Evolutionary conservation across 345 rosid genomes (phyloP).

Genomic region (Pseudoturritis turrita): DNA sequence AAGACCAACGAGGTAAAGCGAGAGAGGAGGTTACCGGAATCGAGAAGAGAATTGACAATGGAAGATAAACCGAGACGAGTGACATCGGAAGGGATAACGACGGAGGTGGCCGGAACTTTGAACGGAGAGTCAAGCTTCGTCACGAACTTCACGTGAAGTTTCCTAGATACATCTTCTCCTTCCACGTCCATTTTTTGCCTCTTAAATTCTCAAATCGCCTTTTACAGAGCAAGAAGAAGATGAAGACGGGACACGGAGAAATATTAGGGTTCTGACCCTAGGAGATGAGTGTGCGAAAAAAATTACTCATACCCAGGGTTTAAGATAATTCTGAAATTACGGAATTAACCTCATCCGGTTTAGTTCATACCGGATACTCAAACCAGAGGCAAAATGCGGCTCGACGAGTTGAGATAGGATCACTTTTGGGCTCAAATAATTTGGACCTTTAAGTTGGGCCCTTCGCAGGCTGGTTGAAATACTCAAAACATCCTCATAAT

Average conservation of each 20-base stretch:
- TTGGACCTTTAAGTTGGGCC: not conserved
- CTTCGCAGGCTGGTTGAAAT: not conserved
- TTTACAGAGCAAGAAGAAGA: conserved; percentile 1
- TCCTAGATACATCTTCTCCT: conserved; percentile 44
- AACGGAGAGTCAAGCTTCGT: conserved; percentile 67
- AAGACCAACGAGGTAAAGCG: not conserved
- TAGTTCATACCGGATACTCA: not conserved
- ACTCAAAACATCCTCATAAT: too few relatives aligned
- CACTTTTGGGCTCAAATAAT: not conserved
- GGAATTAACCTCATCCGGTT: conserved; percentile 1
- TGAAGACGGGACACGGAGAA: not conserved
- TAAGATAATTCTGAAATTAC: not conserved
- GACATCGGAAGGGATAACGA: conserved; percentile 76
- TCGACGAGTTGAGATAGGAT: not conserved
- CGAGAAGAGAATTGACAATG: conserved; percentile 60
- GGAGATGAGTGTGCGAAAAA: not conserved
- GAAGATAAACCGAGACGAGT: conserved; percentile 87
- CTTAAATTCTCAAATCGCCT: not conserved
- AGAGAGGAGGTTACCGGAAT: conserved; percentile 35
- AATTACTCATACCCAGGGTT: conserved; percentile 11
- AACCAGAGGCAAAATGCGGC: not conserved
- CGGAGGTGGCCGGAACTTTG: conserved; percentile 50
- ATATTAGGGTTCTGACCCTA: conserved; percentile 25
- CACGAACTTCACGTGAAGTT: conserved; percentile 74
- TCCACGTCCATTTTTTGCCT: conserved; percentile 32